Conservation (phyloP, 495 filamentous ascomycete genomes). For the Beverwykella pulmonaria region DNA sequence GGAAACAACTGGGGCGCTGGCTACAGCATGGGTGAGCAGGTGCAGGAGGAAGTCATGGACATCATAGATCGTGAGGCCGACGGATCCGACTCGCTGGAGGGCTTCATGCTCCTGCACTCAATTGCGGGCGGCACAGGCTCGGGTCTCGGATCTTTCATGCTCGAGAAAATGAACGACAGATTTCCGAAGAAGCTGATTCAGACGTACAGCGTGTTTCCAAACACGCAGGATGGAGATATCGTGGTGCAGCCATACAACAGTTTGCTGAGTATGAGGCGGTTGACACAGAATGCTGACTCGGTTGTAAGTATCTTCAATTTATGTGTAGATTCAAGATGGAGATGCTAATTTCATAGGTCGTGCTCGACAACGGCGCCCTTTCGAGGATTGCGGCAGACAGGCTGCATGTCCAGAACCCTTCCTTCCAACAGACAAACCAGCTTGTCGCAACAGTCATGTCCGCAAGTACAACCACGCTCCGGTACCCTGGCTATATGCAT, state of each 20-base stretch:
- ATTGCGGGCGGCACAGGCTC: constrained; percentile 97
- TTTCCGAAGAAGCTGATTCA: constrained; percentile 99
- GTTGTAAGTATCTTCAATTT: constrained; percentile 57
- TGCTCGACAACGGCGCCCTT: constrained; percentile 92
- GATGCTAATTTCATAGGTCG: constrained; percentile 57
- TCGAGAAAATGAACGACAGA: constrained; percentile 95
- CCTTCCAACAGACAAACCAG: constrained; percentile 96
- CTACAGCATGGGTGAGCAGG: constrained; percentile 85
- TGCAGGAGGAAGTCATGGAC: constrained; percentile 97
- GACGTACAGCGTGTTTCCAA: constrained; percentile 97
- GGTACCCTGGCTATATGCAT: constrained; percentile 99
- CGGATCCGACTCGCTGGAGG: constrained; percentile 95
- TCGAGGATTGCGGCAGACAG: constrained; percentile 92
- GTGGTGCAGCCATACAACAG: constrained; percentile 99
- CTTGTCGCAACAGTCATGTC: constrained; percentile 98
- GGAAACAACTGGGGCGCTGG: constrained; percentile 98
- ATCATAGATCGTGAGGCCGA: constrained; percentile 99
- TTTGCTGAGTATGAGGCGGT: constrained; percentile 81
- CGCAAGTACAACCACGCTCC: constrained; percentile 90
- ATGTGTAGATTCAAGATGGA: not conserved
- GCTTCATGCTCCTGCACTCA: constrained; percentile 97
- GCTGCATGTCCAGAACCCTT: constrained; percentile 90
- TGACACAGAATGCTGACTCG: constrained; percentile 95
- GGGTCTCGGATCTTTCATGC: constrained; percentile 87
- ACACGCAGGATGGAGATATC: constrained; percentile 84